These are phyloP conservation scores for Phialocephala subalpina DNA, from an alignment of 2,329 filamentous ascomycete genomes.

Conservation along the genomic window DNA sequence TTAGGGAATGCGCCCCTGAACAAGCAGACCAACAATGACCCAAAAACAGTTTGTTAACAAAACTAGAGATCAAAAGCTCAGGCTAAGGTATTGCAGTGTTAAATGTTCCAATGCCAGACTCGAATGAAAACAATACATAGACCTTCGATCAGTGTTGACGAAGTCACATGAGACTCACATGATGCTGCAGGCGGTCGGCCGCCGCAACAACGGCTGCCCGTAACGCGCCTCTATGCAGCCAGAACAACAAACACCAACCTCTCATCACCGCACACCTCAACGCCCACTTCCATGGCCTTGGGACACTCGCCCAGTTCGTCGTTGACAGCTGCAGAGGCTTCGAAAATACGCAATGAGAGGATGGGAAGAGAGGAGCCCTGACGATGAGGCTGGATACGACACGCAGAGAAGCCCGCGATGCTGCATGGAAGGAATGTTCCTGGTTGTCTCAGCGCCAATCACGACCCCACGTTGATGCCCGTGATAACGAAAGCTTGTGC, in stretches of 20 bases:
- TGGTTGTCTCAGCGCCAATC: constrained; percentile 1
- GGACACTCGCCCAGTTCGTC: background rate
- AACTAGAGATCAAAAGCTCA: no score
- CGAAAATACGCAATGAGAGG: background rate
- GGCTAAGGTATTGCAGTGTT: no score
- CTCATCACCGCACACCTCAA: background rate
- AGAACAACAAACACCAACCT: background rate
- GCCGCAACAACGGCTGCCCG: background rate
- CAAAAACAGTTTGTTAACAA: no score
- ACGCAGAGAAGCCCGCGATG: background rate
- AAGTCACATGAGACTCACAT: background rate
- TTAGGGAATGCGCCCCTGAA: no score
- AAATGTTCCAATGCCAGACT: no score
- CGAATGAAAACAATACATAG: no score
- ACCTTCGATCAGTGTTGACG: no score
- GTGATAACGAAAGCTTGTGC: background rate
- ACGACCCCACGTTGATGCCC: background rate
- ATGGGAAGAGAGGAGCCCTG: background rate
- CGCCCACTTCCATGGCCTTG: background rate
- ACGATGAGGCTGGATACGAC: background rate
- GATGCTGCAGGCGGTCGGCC: background rate
- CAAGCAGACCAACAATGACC: no score
- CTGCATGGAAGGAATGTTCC: background rate
- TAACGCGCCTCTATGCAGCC: background rate
- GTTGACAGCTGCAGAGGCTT: background rate